phyloP scores from a whole-genome alignment of 23 red algal genomes.

The Gracilaria vermiculophylla region DNA sequence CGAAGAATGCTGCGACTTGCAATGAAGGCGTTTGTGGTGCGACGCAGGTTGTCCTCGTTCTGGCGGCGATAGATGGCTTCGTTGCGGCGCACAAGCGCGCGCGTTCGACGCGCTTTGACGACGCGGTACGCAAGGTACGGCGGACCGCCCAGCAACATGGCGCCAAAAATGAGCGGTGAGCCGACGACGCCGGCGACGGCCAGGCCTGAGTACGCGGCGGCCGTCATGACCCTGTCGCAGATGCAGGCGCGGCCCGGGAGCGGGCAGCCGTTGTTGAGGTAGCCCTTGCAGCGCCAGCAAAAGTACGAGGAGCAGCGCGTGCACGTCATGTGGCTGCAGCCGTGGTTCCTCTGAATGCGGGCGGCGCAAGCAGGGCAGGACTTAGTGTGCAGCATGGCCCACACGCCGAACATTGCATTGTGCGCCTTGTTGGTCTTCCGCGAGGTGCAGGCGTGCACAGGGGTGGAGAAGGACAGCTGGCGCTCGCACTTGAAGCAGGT shows the following conservation, averaged over 20 bases:
- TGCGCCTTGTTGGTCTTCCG: constrained; percentile 42
- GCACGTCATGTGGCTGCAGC: constrained; percentile 70
- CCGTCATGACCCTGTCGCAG: constrained; percentile 50
- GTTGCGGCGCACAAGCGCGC: neutral
- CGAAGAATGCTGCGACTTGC: constrained; percentile 13
- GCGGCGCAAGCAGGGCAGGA: constrained; percentile 55
- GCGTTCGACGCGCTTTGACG: constrained; percentile 23
- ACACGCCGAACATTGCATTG: constrained; percentile 40
- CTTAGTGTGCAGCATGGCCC: constrained; percentile 63
- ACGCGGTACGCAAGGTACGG: constrained; percentile 60
- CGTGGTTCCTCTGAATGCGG: constrained; percentile 62
- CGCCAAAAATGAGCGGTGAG: constrained; percentile 30
- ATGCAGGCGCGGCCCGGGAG: constrained; percentile 55
- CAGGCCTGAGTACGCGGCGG: constrained; percentile 54
- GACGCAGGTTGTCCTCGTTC: neutral
- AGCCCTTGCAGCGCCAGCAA: constrained; percentile 71
- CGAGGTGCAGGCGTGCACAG: constrained; percentile 33
- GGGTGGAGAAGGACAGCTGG: neutral
- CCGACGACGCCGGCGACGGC: constrained; percentile 29
- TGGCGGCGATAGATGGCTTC: neutral
- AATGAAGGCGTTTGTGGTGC: neutral
- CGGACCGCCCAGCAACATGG: constrained; percentile 28
- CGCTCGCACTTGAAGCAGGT: constrained; percentile 46
- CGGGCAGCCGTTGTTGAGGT: constrained; percentile 44
- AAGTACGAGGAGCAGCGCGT: constrained; percentile 62